Evolutionary conservation across 2,329 filamentous ascomycete genomes (phyloP).

Genomic region (Clarireedia sp.): DNA sequence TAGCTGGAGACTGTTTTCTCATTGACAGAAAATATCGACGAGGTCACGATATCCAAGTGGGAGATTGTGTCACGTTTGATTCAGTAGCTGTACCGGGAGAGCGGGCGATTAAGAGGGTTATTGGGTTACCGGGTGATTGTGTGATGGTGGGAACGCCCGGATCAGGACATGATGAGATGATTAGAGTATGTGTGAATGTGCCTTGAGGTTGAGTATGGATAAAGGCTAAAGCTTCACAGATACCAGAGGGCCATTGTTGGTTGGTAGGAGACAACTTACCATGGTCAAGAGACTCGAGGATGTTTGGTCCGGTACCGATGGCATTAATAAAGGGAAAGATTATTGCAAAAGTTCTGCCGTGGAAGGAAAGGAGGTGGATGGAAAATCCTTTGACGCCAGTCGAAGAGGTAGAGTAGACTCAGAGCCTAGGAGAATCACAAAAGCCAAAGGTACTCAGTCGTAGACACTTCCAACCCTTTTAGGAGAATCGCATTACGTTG

Average conservation of each 20-base stretch:
- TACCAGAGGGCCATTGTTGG: slow-evolving; percentile 90
- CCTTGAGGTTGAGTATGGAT: neutral
- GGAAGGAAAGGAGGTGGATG: slow-evolving; percentile 44
- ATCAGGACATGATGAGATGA: slow-evolving; percentile 38
- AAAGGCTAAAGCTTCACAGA: slow-evolving; percentile 38
- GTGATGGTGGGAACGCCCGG: slow-evolving; percentile 58
- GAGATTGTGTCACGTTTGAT: slow-evolving; percentile 73
- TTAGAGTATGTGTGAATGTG: slow-evolving; percentile 41
- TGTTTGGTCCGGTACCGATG: slow-evolving; percentile 79
- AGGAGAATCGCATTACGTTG: neutral
- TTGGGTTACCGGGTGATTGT: slow-evolving; percentile 49
- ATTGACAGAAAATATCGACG: slow-evolving; percentile 60
- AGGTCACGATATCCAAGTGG: slow-evolving; percentile 63
- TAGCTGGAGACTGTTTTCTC: slow-evolving; percentile 59
- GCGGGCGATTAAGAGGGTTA: slow-evolving; percentile 61
- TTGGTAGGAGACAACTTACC: slow-evolving; percentile 80
- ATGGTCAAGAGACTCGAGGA: slow-evolving; percentile 76
- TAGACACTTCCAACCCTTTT: neutral
- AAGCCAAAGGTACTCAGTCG: neutral
- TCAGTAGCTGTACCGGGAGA: slow-evolving; percentile 59
- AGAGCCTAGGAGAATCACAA: neutral
- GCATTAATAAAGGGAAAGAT: slow-evolving; percentile 80
- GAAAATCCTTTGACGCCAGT: slow-evolving; percentile 35
- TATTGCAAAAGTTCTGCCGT: slow-evolving; percentile 50
- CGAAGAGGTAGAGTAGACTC: neutral